A percentile compares a stretch with the other conserved stretches of the same genome.
Evolutionary conservation across 495 filamentous ascomycete genomes (phyloP).

Genomic region (Penicillium angulare): DNA sequence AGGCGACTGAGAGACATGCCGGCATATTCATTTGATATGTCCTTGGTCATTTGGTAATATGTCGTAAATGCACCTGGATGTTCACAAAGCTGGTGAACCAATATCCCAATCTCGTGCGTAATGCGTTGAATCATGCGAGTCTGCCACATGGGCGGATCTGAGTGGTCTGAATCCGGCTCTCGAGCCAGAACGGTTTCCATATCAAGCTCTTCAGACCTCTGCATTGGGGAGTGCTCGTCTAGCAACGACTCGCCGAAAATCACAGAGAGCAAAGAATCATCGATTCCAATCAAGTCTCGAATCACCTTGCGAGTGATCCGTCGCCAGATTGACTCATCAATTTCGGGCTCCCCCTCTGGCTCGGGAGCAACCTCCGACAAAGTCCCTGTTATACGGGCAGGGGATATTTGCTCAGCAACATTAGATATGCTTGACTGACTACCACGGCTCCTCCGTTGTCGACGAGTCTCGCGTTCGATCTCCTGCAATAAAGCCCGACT

Average conservation of each 20-base stretch:
- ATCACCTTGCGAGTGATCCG: constrained; percentile 84
- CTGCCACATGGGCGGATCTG: constrained; percentile 64
- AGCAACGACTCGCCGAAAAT: constrained; percentile 84
- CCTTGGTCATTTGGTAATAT: constrained; percentile 52
- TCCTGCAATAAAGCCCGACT: constrained; percentile 80
- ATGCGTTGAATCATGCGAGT: constrained; percentile 76
- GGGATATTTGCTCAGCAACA: constrained; percentile 17
- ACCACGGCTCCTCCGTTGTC: constrained; percentile 43
- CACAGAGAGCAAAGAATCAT: constrained; percentile 77
- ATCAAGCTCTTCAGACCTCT: constrained; percentile 10
- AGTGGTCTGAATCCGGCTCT: constrained; percentile 34
- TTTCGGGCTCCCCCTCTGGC: constrained; percentile 19
- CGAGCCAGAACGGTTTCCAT: constrained; percentile 36
- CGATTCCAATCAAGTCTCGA: constrained; percentile 84
- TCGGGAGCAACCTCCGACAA: constrained; percentile 16
- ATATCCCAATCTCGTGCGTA: constrained; percentile 77
- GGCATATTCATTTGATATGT: constrained; percentile 49
- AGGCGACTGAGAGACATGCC: constrained; percentile 47
- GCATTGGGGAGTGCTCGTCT: constrained; percentile 5
- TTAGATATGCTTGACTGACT: constrained; percentile 32
- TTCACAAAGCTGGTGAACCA: constrained; percentile 79
- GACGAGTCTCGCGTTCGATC: constrained; percentile 80
- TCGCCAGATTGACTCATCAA: constrained; percentile 70
- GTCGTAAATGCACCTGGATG: constrained; percentile 81
- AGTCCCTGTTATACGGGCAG: constrained; percentile 22